Evolutionary conservation across 2,329 filamentous ascomycete genomes (phyloP).

Genomic region (Huntiella omanensis): DNA sequence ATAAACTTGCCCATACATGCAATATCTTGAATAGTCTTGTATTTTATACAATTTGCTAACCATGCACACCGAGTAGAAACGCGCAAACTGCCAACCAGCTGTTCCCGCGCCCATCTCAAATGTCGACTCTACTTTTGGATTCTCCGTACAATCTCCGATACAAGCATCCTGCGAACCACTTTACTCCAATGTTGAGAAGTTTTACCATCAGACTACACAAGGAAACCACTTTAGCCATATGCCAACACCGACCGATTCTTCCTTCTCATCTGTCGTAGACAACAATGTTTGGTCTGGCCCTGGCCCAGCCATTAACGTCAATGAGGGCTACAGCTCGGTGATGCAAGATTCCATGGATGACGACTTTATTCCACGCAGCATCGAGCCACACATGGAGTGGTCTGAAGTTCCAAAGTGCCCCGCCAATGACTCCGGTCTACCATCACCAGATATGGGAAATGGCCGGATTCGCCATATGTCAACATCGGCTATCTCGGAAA

Average conservation of each 20-base stretch:
- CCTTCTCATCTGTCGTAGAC: constrained; percentile 33
- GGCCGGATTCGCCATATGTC: constrained; percentile 18
- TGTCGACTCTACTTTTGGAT: constrained; percentile 2
- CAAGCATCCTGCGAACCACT: constrained; percentile 28
- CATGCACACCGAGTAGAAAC: constrained; percentile 4
- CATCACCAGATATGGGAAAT: constrained; percentile 19
- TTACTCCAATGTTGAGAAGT: constrained; percentile 13
- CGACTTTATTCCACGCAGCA: constrained; percentile 28
- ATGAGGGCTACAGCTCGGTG: not conserved
- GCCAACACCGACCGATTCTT: constrained; percentile 41
- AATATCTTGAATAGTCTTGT: not conserved
- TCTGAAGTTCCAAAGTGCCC: constrained; percentile 21
- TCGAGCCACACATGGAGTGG: constrained; percentile 29
- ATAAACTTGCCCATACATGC: not conserved
- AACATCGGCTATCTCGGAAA: constrained; percentile 13
- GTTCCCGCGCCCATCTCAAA: not conserved
- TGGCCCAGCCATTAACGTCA: constrained; percentile 17
- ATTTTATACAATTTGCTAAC: too few relatives aligned
- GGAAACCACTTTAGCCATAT: constrained; percentile 25
- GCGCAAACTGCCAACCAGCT: constrained; percentile 8
- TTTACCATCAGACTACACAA: not conserved
- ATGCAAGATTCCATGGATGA: constrained; percentile 14
- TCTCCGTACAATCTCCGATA: constrained; percentile 15
- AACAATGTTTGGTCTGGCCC: constrained; percentile 22
- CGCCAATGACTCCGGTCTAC: constrained; percentile 23